Evolutionary conservation across 345 rosid species (phyloP), one percentile per base, ranked within the genome.

Genomic region (Moricandia moricandioides): DNA sequence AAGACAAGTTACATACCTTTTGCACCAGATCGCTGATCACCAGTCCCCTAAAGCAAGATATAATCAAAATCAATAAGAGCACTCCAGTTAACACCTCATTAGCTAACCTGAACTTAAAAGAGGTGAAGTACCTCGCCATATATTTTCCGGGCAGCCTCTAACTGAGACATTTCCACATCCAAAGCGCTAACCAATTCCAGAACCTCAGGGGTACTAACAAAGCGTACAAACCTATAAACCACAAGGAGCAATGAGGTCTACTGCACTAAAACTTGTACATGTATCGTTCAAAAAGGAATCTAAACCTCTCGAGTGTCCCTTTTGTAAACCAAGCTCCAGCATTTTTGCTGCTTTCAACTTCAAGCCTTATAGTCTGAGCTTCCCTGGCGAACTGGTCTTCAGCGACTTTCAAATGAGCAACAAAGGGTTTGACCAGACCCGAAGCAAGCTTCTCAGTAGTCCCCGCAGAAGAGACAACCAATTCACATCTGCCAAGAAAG

Each of bases 141-240:
- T 74, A 92, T 85, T 83, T 73, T 88, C 4, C 84, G 83, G 39
- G 99, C 99, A 61, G 88, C 89, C 84, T 92, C 99, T 85, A 92
- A 84, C 79, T 92, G 97, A 82, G 96, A 92, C 97, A 95, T 86
- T 85, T 95, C 99, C 14, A 71, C 89, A 83, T 92, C 96, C 80
- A 83, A 80, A 55, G 86, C 82, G 66, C 84, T 92, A 45, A 90
- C 97, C 84, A 84, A 78, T 60, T 92, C 99, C 86, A 95, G 69
- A 74, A 92, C 86, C 86, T 95, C 99, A 1, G 99, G 99, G 56
- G 97, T 90, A 73, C 96, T 92, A 76, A 95, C 99, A 85, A 92
- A 95, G 59, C 92, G 89, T 76, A 95, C 99, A 92, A 95, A 92
- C 88, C 99, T 95, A 80, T 67, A 82, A 82, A 77, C 31, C 11